Evolutionary conservation across 345 rosid genomes (phyloP), one percentile per base, ranked within the genome.

Genomic region (Lepidium africanum): DNA sequence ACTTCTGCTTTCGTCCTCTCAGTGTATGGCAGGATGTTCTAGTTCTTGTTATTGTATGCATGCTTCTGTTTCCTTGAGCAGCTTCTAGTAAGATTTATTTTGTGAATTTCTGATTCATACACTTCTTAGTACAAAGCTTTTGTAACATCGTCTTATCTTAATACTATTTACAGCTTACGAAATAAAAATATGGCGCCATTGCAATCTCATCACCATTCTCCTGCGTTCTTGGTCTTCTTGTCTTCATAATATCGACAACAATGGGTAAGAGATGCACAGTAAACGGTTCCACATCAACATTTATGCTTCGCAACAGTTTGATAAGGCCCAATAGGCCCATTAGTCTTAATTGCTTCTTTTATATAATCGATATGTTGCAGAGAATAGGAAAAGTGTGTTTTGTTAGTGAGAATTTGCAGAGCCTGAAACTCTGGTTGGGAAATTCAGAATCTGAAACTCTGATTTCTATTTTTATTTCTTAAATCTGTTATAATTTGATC

Each of bases 21-120:
- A 91, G 99, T 87, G 72, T 94, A 46, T 91, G 93, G 99, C 99
- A 94, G 81, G 96, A 94, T 76, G 88, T 91, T 77, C 98, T 96
- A 0, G 57, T 87, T 74, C 94, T 93, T 19, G 88, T 90, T 55
- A 86, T 93, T 36, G 91, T 87, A 65, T 90, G 98, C 86, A 93
- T 93, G 98, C 96, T 93, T 93, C 63, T 87, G 96, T 84, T 93
- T 82, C 76, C 97, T 93, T 0, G 98, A 93, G 89, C 91, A 93
- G 76, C 92, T 93, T 85, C 83, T 93, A 84, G 98, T 88, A 61
- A 83, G 85, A 64, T 61, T 55, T 27, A 33, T 30, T n/a, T 30
- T 30, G 47, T 56, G 13, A 51, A 36, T 32, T 50, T 46, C 15
- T 39, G n/a, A 10, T 23, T 74, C 32, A 38, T 67, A 42, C n/a